These are phyloP conservation scores for Berkeleyomyces rouxiae DNA, from an alignment of 2,329 filamentous ascomycete genomes.

Conservation along the genomic window DNA sequence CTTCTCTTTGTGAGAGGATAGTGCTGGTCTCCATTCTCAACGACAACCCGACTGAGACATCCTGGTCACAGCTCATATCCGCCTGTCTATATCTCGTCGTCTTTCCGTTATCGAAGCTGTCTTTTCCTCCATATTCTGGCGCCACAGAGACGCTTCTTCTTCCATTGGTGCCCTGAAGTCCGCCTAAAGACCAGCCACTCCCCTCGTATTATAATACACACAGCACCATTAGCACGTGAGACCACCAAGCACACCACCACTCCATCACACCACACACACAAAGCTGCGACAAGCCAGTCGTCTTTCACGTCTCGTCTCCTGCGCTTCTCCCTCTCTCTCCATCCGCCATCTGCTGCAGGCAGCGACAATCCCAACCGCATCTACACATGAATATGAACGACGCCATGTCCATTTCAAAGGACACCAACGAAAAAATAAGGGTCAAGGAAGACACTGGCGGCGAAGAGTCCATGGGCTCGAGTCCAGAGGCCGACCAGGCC, in stretches of 20 bases:
- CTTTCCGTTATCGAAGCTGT: not conserved
- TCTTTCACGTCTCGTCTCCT: too few relatives aligned
- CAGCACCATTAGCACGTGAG: too few relatives aligned
- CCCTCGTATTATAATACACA: too few relatives aligned
- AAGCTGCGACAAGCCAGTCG: not conserved
- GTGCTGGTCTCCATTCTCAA: not conserved
- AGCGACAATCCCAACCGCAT: not conserved
- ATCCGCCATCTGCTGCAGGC: not conserved
- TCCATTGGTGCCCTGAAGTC: too few relatives aligned
- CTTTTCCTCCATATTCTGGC: not conserved
- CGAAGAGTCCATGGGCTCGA: constrained; percentile 44
- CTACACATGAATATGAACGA: constrained; percentile 34
- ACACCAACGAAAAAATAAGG: constrained; percentile 37
- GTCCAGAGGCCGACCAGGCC: constrained; percentile 37
- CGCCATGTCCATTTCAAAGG: constrained; percentile 50
- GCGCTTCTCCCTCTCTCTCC: too few relatives aligned
- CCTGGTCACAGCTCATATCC: not conserved
- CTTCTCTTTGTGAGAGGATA: not conserved
- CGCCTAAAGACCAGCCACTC: not conserved
- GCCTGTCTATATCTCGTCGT: not conserved
- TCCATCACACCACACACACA: not conserved
- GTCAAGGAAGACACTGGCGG: constrained; percentile 40
- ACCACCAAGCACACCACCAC: too few relatives aligned
- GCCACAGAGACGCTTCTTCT: too few relatives aligned
- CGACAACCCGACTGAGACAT: not conserved